Conservation (phyloP, 2,329 filamentous ascomycete species). For the Atkinsonella texensis region DNA sequence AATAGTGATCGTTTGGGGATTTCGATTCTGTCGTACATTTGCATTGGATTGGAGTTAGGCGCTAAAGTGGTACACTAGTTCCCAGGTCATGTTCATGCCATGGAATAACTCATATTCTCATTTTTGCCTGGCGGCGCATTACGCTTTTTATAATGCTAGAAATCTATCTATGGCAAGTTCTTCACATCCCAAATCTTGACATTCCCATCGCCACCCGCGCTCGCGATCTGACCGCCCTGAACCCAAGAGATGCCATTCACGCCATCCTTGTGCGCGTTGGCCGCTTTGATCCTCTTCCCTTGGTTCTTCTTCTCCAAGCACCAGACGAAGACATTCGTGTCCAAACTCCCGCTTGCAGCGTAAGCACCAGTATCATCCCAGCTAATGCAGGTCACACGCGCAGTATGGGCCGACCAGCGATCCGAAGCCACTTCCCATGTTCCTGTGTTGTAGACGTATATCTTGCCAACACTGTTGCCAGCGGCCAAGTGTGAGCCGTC, state of each 20-base stretch:
- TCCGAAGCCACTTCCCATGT: constrained; percentile 66
- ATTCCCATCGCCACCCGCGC: constrained; percentile 74
- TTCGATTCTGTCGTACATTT: neutral
- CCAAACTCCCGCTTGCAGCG: constrained; percentile 72
- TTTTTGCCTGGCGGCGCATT: no score
- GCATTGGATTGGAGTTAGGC: neutral
- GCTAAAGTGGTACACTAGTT: neutral
- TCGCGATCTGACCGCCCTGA: constrained; percentile 57
- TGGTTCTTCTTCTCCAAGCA: constrained; percentile 67
- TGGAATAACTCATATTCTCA: no score
- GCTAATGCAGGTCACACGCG: constrained; percentile 43
- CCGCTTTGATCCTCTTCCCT: constrained; percentile 69
- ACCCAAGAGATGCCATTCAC: constrained; percentile 82
- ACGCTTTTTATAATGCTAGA: neutral
- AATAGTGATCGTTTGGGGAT: no score
- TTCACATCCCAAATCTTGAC: constrained; percentile 69
- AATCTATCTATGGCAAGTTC: constrained; percentile 19
- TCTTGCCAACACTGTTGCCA: constrained; percentile 76
- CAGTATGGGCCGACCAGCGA: constrained; percentile 50
- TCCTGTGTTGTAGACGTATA: constrained; percentile 59
- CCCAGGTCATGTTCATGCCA: neutral
- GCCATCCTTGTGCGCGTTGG: constrained; percentile 92
- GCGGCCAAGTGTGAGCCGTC: constrained; percentile 68
- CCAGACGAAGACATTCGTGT: constrained; percentile 91
- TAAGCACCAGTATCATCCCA: constrained; percentile 74